These are phyloP conservation scores for Sesbania bispinosa DNA, from an alignment of 306 rosid genomes.

Conservation along the genomic window DNA sequence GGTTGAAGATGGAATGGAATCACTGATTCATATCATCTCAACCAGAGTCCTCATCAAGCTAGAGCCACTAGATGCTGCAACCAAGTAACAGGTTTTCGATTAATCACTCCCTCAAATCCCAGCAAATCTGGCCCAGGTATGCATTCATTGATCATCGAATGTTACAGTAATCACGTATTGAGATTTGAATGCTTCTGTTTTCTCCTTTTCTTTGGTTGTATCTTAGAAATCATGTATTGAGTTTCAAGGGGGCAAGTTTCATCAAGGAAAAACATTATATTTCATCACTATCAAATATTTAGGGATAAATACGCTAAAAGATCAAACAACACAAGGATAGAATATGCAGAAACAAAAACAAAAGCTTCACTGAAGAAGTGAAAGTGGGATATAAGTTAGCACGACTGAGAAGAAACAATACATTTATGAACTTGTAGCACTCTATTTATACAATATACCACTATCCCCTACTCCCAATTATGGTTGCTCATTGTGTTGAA, in stretches of 20 bases:
- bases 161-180: neutral
- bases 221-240: neutral
- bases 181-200: neutral
- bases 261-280: neutral
- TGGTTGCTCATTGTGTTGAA: conserved; percentile 4
- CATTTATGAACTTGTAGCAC: conserved; percentile 2
- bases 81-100: neutral
- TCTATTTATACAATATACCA: conserved; percentile 30
- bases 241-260: neutral
- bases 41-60: neutral
- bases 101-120: neutral
- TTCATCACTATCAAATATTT: neutral
- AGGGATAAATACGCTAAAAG: neutral
- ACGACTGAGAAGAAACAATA: neutral
- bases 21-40: neutral
- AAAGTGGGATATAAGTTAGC: neutral
- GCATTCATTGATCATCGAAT: neutral
- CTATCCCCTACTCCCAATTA: conserved; percentile 11
- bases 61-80: neutral
- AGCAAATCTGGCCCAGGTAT: conserved; percentile 21
- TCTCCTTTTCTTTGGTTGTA: neutral
- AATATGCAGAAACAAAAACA: neutral
- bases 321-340: neutral
- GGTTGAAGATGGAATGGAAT: neutral
- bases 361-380: neutral